These are phyloP conservation scores for Parastagonospora avenae DNA, from an alignment of 2,329 filamentous ascomycete genomes.

Conservation along the genomic window DNA sequence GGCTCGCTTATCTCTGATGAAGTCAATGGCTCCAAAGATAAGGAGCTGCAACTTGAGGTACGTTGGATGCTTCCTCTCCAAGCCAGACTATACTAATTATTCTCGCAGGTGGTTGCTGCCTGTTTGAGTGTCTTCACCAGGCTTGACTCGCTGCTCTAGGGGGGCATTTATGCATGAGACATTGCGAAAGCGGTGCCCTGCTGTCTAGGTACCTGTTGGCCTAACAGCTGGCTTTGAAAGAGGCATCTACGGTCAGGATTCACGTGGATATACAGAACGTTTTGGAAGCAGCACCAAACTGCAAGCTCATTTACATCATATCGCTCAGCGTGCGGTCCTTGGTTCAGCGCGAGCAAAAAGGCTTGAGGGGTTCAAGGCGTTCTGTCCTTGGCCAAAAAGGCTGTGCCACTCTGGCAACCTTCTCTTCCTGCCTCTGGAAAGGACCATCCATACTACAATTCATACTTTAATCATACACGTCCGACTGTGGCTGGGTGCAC, in stretches of 20 bases:
- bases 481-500: not conserved
- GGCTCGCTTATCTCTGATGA: slow-evolving; percentile 88
- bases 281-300: slow-evolving; percentile 9
- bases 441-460: slow-evolving; percentile 6
- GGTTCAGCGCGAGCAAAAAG: slow-evolving; percentile 33
- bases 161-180: not conserved
- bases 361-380: slow-evolving; percentile 29
- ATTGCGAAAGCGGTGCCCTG: not conserved
- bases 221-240: not conserved
- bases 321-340: slow-evolving; percentile 18
- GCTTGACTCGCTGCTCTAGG: slow-evolving; percentile 87
- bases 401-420: not conserved
- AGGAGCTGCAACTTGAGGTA: slow-evolving; percentile 95
- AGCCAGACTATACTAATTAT: slow-evolving; percentile 22
- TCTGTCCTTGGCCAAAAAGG: slow-evolving; percentile 16
- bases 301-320: not conserved
- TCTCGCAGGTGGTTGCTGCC: slow-evolving; percentile 75
- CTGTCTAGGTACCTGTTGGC: not conserved
- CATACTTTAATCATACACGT: slow-evolving; percentile 11
- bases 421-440: slow-evolving; percentile 2
- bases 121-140: slow-evolving; percentile 97
- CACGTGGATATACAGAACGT: slow-evolving; percentile 12
- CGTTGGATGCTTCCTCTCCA: slow-evolving; percentile 27
- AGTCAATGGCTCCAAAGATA: slow-evolving; percentile 83
- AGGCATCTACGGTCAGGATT: slow-evolving; percentile 8